These are phyloP conservation scores for Ochromonas danica DNA, from an alignment of 108 stramenopile species.

Conservation along the genomic window DNA sequence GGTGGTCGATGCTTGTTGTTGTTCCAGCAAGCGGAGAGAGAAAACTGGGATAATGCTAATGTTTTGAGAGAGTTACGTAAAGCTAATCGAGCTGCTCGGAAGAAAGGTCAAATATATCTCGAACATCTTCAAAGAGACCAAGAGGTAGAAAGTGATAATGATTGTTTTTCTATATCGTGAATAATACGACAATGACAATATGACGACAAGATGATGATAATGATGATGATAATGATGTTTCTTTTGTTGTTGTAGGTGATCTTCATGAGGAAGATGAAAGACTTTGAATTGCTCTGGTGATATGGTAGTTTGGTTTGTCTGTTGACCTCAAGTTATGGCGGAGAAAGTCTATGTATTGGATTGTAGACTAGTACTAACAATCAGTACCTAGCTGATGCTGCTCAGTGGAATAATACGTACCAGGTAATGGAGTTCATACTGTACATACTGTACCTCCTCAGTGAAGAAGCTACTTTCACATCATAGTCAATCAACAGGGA, in stretches of 20 bases:
- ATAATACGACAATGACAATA: neutral
- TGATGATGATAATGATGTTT: neutral
- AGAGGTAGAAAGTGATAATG: neutral
- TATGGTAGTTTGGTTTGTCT: neutral
- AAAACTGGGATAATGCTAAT: neutral
- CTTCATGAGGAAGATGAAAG: neutral
- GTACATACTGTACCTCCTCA: no score
- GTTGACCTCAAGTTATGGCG: no score
- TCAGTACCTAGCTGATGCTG: no score
- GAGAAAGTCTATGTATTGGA: no score
- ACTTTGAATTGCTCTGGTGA: neutral
- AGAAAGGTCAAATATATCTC: neutral
- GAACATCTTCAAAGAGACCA: neutral
- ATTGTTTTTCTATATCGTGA: neutral
- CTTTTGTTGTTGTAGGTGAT: neutral
- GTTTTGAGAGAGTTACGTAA: neutral
- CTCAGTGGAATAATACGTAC: no score
- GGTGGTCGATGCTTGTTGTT: neutral
- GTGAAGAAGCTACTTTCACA: no score
- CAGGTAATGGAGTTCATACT: no score
- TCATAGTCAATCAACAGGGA: no score
- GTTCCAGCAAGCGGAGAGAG: neutral
- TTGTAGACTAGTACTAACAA: no score
- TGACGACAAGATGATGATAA: no score
- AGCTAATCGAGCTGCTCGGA: neutral